Evolutionary conservation across 2,329 filamentous ascomycete genomes (phyloP), one percentile per base, ranked within the genome.

Genomic region (Penicillium sp.): DNA sequence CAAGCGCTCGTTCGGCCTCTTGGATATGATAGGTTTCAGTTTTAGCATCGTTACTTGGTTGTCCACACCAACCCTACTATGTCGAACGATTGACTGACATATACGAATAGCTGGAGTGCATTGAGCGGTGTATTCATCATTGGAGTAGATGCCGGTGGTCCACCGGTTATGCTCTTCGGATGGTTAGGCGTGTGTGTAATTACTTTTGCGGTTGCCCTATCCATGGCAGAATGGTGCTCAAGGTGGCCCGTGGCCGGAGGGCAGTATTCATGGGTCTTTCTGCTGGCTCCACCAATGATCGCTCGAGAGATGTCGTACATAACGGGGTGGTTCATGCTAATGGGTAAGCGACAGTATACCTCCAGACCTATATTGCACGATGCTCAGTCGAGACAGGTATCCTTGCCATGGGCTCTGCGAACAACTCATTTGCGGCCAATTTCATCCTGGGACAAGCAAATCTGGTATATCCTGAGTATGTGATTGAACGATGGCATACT

Each of bases 161-260:
- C 77, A 7, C 75, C 77, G 0, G 75, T 80, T 34, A 79, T 80
- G 72, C 70, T 80, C 26, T 80, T 74, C 67, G 72, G 72, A 19
- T 80, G 76, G 76, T 57, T 79, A n/a, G 74, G 70, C 4, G 72
- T 79, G 17, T 76, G 74, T 52, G 38, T 72, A 4, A 65, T 74
- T 33, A 72, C 73, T 0, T 60, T 79, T 13, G 66, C 72, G 6
- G 75, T 80, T 9, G 77, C 75, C 12, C 75, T 77, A 48, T 74
- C 74, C 3, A 77, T 80, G 71, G 77, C 77, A 29, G 77, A 80
- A 58, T 78, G 75, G 66, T 78, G 76, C 52, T 73, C 72, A 40
- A 72, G 72, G 41, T 79, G 75, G 57, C 77, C 77, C 1, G 68
- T 77, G 12, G 76, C 75, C 13, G 74, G 77, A 17, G 74, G 77